Conservation (phyloP, 805 yeast genomes). For the Brettanomyces bruxellensis region DNA sequence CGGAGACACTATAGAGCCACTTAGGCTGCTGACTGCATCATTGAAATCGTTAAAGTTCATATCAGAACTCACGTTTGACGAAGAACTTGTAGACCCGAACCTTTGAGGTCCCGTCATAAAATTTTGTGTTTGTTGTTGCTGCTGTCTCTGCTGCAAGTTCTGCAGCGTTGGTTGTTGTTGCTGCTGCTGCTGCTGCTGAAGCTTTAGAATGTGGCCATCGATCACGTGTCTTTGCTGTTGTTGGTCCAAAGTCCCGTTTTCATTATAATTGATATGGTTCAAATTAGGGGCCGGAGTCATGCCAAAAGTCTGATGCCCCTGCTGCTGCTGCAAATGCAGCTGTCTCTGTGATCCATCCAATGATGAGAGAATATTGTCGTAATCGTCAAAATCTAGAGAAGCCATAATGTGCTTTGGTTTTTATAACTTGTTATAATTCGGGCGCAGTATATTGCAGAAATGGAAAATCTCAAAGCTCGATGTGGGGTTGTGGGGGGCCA, state of each 20-base stretch:
- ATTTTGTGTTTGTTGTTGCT: conserved; percentile 5
- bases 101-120: conserved; percentile 3
- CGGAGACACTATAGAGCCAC: conserved; percentile 25
- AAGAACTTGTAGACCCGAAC: conserved; percentile 11
- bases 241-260: too few relatives aligned
- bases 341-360: conserved; percentile 7
- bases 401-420: conserved; percentile 11
- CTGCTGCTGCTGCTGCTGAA: conserved; percentile 4
- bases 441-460: too few relatives aligned
- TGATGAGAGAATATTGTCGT: conserved; percentile 21
- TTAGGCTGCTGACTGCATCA: conserved; percentile 22
- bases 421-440: background rate
- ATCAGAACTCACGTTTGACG: conserved; percentile 17
- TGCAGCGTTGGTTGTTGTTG: conserved; percentile 3
- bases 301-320: background rate
- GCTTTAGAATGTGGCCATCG: background rate
- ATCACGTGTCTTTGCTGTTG: too few relatives aligned
- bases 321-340: background rate
- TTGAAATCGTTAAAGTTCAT: conserved; percentile 22
- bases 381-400: conserved; percentile 22
- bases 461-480: too few relatives aligned
- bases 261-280: background rate
- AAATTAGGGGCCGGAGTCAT: background rate
- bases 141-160: conserved; percentile 3
- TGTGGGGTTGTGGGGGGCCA: too few relatives aligned